These are phyloP conservation scores for Rubroboletus satanas DNA, from an alignment of 768 basidiomycete genomes.

Conservation along the genomic window DNA sequence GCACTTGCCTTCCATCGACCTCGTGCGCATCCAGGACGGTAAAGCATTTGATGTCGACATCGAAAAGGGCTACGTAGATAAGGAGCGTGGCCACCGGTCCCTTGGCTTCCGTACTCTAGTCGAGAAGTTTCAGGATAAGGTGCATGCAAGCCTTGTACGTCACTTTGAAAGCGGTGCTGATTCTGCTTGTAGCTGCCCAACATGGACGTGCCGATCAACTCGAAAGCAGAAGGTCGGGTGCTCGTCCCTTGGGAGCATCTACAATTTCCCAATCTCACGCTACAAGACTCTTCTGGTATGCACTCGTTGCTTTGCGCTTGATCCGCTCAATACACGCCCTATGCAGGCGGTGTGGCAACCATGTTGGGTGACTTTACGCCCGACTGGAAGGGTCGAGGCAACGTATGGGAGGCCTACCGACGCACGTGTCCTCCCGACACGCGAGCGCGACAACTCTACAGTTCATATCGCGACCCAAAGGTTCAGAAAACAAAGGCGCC, in stretches of 20 bases:
- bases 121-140: slow-evolving; percentile 60
- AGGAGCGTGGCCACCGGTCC: slow-evolving; percentile 74
- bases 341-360: slow-evolving; percentile 46
- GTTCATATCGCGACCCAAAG: slow-evolving; percentile 59
- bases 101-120: slow-evolving; percentile 75
- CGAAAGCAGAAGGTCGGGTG: slow-evolving; percentile 89
- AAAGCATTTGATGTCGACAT: slow-evolving; percentile 55
- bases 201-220: slow-evolving; percentile 93
- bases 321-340: neutral
- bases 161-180: neutral
- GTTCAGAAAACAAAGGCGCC: slow-evolving; percentile 26
- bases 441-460: slow-evolving; percentile 78
- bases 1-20: slow-evolving; percentile 75
- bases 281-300: slow-evolving; percentile 34
- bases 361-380: slow-evolving; percentile 67
- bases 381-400: slow-evolving; percentile 83
- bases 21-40: slow-evolving; percentile 76
- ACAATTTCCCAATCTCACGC: slow-evolving; percentile 67
- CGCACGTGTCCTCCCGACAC: slow-evolving; percentile 82
- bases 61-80: slow-evolving; percentile 50
- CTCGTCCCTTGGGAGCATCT: slow-evolving; percentile 90
- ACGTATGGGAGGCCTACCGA: slow-evolving; percentile 92
- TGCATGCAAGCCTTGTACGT: slow-evolving; percentile 30
- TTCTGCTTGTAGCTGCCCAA: slow-evolving; percentile 64
- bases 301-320: neutral